A percentile compares a stretch with the other conserved stretches of the same genome.
phyloP scores from a whole-genome alignment of 2,329 filamentous ascomycete genomes.

The Cercospora sp. region DNA sequence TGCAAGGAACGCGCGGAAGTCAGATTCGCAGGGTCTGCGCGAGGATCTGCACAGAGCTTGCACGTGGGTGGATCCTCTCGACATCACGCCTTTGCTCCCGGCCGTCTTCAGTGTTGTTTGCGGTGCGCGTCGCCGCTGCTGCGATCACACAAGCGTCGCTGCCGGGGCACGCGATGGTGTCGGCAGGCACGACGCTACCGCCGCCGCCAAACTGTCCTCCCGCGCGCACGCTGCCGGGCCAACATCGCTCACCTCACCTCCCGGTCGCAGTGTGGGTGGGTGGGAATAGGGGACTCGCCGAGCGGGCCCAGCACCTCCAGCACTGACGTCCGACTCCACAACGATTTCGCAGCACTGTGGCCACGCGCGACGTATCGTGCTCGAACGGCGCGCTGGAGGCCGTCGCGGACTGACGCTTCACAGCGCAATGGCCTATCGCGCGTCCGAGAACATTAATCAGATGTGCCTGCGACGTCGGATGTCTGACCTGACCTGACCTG shows the following conservation, averaged over 20 bases:
- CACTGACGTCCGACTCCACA: constrained; percentile 1
- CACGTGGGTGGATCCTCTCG: constrained; percentile 3
- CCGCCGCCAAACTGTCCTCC: neutral
- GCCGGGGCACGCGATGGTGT: neutral
- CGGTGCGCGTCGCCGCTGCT: neutral
- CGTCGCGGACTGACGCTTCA: constrained; percentile 1
- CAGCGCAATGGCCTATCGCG: neutral
- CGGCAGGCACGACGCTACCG: neutral
- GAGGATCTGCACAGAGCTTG: constrained; percentile 4
- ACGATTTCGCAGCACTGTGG: neutral
- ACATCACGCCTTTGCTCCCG: neutral
- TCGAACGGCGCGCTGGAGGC: neutral
- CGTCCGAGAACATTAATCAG: neutral
- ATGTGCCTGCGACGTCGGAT: neutral
- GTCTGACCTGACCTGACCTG: neutral
- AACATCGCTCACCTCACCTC: neutral
- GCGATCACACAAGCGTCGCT: neutral
- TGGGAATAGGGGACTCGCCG: constrained; percentile 1
- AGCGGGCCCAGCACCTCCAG: neutral
- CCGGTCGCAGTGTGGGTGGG: neutral
- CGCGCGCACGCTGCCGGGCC: neutral
- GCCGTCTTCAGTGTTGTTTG: neutral
- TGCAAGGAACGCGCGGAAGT: constrained; percentile 2
- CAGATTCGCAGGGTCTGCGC: neutral
- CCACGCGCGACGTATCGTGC: neutral